Evolutionary conservation across 768 basidiomycete genomes (phyloP).

Genomic region (Termitomyces sp.): DNA sequence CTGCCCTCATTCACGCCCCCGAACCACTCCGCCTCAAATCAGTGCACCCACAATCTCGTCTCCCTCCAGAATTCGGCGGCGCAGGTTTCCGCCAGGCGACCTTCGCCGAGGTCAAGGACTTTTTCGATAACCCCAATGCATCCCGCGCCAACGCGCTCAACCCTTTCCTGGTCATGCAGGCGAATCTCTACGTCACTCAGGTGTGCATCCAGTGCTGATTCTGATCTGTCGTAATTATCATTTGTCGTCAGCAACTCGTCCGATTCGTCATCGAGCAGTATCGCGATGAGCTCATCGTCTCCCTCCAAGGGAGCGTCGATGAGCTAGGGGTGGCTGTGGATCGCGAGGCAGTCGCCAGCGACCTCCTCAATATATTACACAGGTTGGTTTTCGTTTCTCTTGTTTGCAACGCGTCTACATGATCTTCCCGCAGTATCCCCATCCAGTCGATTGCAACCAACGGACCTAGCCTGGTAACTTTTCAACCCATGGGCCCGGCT

Average conservation of each 20-base stretch:
- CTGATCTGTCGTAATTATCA: neutral
- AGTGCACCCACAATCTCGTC: constrained; percentile 38
- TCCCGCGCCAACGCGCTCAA: constrained; percentile 82
- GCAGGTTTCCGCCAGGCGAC: constrained; percentile 78
- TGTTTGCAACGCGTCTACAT: neutral
- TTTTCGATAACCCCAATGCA: constrained; percentile 89
- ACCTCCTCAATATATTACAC: constrained; percentile 81
- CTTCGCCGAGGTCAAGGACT: constrained; percentile 84
- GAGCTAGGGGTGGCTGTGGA: constrained; percentile 65
- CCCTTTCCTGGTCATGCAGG: constrained; percentile 88
- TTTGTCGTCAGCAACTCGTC: constrained; percentile 71
- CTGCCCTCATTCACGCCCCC: constrained; percentile 71
- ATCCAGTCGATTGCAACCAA: constrained; percentile 91
- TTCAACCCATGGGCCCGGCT: neutral
- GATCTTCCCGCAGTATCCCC: constrained; percentile 55
- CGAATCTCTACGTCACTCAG: constrained; percentile 90
- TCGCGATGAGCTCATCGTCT: constrained; percentile 74
- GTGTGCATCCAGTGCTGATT: constrained; percentile 30
- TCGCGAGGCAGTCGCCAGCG: constrained; percentile 80
- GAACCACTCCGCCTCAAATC: constrained; percentile 69
- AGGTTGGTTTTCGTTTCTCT: constrained; percentile 36
- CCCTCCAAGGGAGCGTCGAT: constrained; percentile 59
- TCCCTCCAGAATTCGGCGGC: constrained; percentile 58
- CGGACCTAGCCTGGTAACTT: constrained; percentile 64
- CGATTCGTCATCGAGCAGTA: constrained; percentile 93